Conservation (phyloP, 1,284 basidiomycete genomes). For the Megacollybia platyphylla region DNA sequence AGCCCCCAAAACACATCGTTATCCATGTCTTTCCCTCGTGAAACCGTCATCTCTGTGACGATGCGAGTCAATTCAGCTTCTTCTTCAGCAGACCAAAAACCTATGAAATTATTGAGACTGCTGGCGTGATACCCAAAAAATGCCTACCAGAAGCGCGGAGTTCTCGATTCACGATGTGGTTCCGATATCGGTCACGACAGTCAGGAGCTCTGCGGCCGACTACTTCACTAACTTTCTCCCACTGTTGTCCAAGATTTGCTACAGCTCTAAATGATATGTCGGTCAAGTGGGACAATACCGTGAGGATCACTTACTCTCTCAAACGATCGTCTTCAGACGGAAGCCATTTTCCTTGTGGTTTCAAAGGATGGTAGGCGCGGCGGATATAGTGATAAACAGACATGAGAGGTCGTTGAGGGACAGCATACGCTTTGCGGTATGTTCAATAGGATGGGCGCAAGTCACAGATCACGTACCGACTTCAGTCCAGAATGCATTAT, state of each 20-base stretch:
- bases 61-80: slow-evolving; percentile 59
- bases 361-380: slow-evolving; percentile 52
- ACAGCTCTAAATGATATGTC: slow-evolving; percentile 38
- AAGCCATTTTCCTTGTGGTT: slow-evolving; percentile 60
- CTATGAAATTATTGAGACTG: slow-evolving; percentile 15
- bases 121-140: background rate
- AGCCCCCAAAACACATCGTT: slow-evolving; percentile 73
- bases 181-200: slow-evolving; percentile 75
- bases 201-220: slow-evolving; percentile 68
- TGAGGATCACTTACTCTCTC: slow-evolving; percentile 31
- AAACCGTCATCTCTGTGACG: slow-evolving; percentile 57
- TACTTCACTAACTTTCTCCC: slow-evolving; percentile 58
- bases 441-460: slow-evolving; percentile 3
- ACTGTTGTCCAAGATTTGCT: slow-evolving; percentile 54
- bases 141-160: slow-evolving; percentile 17
- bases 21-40: slow-evolving; percentile 56
- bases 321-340: slow-evolving; percentile 55
- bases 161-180: slow-evolving; percentile 56
- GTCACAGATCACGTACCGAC: slow-evolving; percentile 37
- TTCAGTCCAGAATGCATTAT: slow-evolving; percentile 62
- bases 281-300: background rate
- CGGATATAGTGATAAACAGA: slow-evolving; percentile 75
- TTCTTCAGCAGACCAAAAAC: slow-evolving; percentile 62
- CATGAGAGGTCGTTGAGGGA: slow-evolving; percentile 65
- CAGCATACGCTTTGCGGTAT: slow-evolving; percentile 36